Percentiles rank a stretch among this genome's conserved stretches.
Evolutionary conservation across 805 yeast species (phyloP).

Genomic region (Citeromyces nyonsensis): DNA sequence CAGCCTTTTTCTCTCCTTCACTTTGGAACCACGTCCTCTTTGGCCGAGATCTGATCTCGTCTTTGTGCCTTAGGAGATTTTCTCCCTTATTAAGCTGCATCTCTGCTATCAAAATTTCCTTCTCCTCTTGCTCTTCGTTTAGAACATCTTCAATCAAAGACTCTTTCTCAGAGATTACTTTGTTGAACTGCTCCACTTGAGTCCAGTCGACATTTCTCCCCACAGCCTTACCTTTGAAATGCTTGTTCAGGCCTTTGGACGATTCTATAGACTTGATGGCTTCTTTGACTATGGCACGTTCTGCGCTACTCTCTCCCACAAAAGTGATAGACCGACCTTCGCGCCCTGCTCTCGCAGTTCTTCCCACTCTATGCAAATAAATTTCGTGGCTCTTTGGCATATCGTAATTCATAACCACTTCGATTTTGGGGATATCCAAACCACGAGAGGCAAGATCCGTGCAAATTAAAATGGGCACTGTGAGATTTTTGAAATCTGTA

Average conservation of each 20-base stretch:
- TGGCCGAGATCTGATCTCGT: conserved; percentile 81
- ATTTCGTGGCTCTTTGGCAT: conserved; percentile 90
- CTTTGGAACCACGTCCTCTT: conserved; percentile 93
- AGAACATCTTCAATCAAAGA: conserved; percentile 60
- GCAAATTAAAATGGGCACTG: conserved; percentile 82
- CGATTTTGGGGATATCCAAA: conserved; percentile 96
- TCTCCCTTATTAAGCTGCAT: conserved; percentile 80
- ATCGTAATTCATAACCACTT: conserved; percentile 84
- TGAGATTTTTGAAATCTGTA: conserved; percentile 64
- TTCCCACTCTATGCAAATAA: conserved; percentile 93
- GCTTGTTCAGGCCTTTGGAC: conserved; percentile 12
- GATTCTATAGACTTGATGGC: conserved; percentile 60
- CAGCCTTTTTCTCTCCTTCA: conserved; percentile 36
- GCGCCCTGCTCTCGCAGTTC: conserved; percentile 99
- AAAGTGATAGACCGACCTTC: conserved; percentile 86
- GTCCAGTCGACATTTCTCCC: conserved; percentile 89
- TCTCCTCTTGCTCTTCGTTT: conserved; percentile 78
- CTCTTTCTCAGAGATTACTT: conserved; percentile 41
- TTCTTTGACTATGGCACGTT: conserved; percentile 80
- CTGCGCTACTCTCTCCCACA: conserved; percentile 85
- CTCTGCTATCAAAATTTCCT: conserved; percentile 78
- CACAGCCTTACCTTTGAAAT: conserved; percentile 38
- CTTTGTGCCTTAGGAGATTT: conserved; percentile 63
- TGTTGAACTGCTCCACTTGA: conserved; percentile 56
- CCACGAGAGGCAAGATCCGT: conserved; percentile 99